These are phyloP conservation scores for Guillardia theta DNA, from an alignment of 78 protist species.

Conservation along the genomic window DNA sequence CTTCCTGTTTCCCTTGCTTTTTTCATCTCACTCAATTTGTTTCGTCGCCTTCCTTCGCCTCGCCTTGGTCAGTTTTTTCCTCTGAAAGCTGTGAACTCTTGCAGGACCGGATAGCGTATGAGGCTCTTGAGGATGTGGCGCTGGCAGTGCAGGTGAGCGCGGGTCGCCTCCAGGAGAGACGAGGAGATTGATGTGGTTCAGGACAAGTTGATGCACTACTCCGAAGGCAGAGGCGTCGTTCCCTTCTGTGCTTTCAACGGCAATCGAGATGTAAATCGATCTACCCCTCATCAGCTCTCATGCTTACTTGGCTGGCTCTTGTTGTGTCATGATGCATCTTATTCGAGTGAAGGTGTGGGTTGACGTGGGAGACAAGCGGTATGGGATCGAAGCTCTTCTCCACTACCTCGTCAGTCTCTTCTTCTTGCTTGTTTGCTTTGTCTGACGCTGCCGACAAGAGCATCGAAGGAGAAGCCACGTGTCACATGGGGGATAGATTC, in stretches of 20 bases:
- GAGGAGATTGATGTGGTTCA: background rate
- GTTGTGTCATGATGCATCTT: too few species aligned
- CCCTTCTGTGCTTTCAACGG: conserved; percentile 24
- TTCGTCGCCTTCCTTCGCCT: background rate
- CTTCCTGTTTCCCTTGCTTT: background rate
- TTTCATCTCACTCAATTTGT: background rate
- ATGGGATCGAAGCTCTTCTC: background rate
- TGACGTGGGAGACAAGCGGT: background rate
- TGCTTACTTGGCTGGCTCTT: too few species aligned
- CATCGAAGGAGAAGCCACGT: too few species aligned
- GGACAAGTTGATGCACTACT: background rate
- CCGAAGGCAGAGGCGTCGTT: background rate
- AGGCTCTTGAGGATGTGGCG: background rate
- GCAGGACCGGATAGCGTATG: background rate
- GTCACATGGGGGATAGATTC: too few species aligned
- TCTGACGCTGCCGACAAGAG: too few species aligned
- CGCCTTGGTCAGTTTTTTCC: background rate
- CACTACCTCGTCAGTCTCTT: too few species aligned
- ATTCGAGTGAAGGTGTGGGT: too few species aligned
- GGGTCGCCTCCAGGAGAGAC: background rate
- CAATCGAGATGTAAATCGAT: background rate
- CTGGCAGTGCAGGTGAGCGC: background rate
- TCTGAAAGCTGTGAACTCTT: too few species aligned
- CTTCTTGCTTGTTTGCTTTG: too few species aligned
- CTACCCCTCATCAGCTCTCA: too few species aligned